Evolutionary conservation across 148 eudicot genomes (phyloP).

Genomic region (Talinum fruticosum): DNA sequence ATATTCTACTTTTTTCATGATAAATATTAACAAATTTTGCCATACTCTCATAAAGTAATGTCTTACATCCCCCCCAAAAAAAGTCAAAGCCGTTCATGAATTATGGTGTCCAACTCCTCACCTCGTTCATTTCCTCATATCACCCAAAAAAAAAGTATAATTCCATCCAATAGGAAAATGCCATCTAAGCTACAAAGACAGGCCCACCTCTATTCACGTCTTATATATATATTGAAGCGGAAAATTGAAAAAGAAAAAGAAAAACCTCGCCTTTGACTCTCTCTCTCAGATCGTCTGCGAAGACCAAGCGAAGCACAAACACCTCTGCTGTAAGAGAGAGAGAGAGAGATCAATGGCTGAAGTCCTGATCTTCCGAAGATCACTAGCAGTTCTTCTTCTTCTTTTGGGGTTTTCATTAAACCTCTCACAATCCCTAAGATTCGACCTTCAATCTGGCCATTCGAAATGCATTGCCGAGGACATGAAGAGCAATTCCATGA

Average conservation of each 20-base stretch:
- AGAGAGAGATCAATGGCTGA: slow-evolving; percentile 7
- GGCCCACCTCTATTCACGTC: too few relatives aligned
- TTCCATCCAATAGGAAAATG: too few relatives aligned
- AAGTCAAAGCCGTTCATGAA: too few relatives aligned
- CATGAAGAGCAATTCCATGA: slow-evolving; percentile 71
- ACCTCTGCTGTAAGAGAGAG: not conserved
- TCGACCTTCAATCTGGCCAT: slow-evolving; percentile 77
- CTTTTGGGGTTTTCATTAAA: slow-evolving; percentile 45
- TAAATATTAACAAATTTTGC: too few relatives aligned
- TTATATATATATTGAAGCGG: not conserved
- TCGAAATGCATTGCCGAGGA: slow-evolving; percentile 92
- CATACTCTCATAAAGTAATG: too few relatives aligned
- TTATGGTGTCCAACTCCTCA: too few relatives aligned
- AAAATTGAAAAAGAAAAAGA: not conserved
- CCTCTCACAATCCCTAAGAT: slow-evolving; percentile 50
- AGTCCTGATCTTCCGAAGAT: too few relatives aligned
- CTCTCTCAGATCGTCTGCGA: not conserved
- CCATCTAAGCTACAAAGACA: too few relatives aligned
- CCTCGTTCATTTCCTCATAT: too few relatives aligned
- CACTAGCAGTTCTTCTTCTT: slow-evolving; percentile 26
- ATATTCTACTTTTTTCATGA: too few relatives aligned
- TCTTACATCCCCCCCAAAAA: too few relatives aligned
- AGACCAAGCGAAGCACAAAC: slow-evolving; percentile 21
- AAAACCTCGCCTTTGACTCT: not conserved
- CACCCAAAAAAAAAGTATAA: too few relatives aligned